Evolutionary conservation across 495 filamentous ascomycete species (phyloP).

Genomic region (Acidiella bohemica): DNA sequence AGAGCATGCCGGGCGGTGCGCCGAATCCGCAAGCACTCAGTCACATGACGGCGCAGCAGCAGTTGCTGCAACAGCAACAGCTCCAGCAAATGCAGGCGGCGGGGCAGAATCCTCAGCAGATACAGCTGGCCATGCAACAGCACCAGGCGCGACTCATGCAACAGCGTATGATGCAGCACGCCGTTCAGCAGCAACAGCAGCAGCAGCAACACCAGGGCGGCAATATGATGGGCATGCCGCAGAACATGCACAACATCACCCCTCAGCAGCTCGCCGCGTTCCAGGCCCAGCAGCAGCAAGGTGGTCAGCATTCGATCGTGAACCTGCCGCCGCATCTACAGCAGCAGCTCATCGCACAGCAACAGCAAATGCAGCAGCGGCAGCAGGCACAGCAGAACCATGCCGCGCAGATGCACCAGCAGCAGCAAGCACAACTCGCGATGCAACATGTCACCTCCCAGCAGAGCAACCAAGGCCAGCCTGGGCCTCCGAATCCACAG

Average conservation of each 20-base stretch:
- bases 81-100: conserved; percentile 37
- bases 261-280: conserved; percentile 15
- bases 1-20: conserved; percentile 31
- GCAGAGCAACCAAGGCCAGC: conserved; percentile 26
- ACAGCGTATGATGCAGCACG: conserved; percentile 27
- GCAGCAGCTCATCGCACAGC: conserved; percentile 27
- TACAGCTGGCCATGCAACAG: conserved; percentile 15
- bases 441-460: conserved; percentile 29
- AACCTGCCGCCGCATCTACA: conserved; percentile 23
- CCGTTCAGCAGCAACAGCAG: conserved; percentile 14
- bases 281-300: conserved; percentile 2
- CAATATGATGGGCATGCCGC: conserved; percentile 12
- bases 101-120: conserved; percentile 31
- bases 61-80: conserved; percentile 43
- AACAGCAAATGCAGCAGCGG: conserved; percentile 12
- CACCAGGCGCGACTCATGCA: conserved; percentile 21
- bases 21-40: conserved; percentile 66
- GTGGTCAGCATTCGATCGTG: neutral
- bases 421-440: conserved; percentile 16
- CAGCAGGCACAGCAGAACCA: conserved; percentile 13
- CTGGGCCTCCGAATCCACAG: conserved; percentile 12
- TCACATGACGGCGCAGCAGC: conserved; percentile 60
- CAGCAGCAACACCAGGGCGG: conserved; percentile 8
- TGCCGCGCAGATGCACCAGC: conserved; percentile 4
- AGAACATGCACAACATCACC: conserved; percentile 11